Conservation (phyloP, 2,329 filamentous ascomycete species). For the Trichoderma brevicompactum region DNA sequence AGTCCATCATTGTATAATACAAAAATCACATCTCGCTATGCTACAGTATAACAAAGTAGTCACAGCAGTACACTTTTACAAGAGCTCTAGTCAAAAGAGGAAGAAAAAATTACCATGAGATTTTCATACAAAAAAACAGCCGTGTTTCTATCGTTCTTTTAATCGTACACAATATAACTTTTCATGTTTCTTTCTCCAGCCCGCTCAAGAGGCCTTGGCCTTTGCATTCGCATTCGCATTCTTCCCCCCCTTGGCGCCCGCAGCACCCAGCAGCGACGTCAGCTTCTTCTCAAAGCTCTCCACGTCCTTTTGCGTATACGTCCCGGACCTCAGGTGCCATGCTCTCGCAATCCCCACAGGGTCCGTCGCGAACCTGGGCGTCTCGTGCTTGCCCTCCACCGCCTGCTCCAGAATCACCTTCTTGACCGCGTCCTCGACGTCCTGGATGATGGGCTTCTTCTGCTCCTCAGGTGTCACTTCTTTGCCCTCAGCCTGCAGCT, state of each 20-base stretch:
- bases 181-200: not conserved
- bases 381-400: constrained; percentile 45
- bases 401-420: constrained; percentile 42
- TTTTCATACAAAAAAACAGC: constrained; percentile 6
- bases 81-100: too few relatives aligned
- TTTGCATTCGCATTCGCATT: constrained; percentile 33
- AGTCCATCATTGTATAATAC: not conserved
- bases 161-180: constrained; percentile 7
- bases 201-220: constrained; percentile 33
- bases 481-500: constrained; percentile 29
- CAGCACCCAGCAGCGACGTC: constrained; percentile 36
- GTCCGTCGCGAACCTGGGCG: constrained; percentile 42
- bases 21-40: constrained; percentile 30
- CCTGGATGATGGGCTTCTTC: constrained; percentile 37
- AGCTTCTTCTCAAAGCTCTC: constrained; percentile 49
- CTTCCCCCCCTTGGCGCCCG: constrained; percentile 31
- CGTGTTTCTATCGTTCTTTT: constrained; percentile 11
- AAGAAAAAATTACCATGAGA: constrained; percentile 34
- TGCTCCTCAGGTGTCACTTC: constrained; percentile 14
- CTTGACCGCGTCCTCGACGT: constrained; percentile 42
- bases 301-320: constrained; percentile 43
- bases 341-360: constrained; percentile 42
- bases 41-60: too few relatives aligned
- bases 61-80: too few relatives aligned
- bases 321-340: constrained; percentile 46